Evolutionary conservation across 169 alveolate species (phyloP).

Genomic region (Eimeria praecox): DNA sequence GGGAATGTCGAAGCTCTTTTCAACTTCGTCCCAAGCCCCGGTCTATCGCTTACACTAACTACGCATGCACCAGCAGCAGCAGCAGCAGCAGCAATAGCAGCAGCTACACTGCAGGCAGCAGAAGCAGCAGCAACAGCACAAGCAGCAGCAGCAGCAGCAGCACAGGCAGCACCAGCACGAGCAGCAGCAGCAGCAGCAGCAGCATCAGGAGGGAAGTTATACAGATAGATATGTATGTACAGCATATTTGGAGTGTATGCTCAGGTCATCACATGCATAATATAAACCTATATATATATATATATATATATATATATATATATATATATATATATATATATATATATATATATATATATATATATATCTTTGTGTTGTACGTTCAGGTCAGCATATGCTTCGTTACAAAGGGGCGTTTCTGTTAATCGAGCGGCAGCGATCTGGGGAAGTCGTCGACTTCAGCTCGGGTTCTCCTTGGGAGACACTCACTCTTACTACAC

Average conservation of each 20-base stretch:
- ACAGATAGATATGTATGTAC: too few species aligned
- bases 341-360: too few species aligned
- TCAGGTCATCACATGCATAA: too few species aligned
- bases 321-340: too few species aligned
- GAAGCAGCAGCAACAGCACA: not conserved
- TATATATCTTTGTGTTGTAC: too few species aligned
- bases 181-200: not conserved
- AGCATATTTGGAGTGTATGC: too few species aligned
- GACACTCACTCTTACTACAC: slow-evolving; percentile 82
- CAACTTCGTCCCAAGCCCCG: slow-evolving; percentile 83
- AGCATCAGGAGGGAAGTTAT: not conserved
- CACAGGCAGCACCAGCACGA: not conserved
- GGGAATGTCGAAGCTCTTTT: slow-evolving; percentile 78
- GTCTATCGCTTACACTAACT: not conserved
- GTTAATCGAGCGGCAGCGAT: slow-evolving; percentile 72
- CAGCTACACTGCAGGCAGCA: not conserved
- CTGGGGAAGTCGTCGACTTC: slow-evolving; percentile 79
- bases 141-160: not conserved
- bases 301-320: too few species aligned
- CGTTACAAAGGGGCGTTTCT: slow-evolving; percentile 70
- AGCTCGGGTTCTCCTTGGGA: slow-evolving; percentile 85
- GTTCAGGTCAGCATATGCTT: slow-evolving; percentile 81
- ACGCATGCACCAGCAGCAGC: not conserved
- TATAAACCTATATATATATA: too few species aligned
- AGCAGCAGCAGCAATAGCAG: not conserved